phyloP scores from a whole-genome alignment of 352 stramenopile genomes.

The Paralagenidium karlingii region DNA sequence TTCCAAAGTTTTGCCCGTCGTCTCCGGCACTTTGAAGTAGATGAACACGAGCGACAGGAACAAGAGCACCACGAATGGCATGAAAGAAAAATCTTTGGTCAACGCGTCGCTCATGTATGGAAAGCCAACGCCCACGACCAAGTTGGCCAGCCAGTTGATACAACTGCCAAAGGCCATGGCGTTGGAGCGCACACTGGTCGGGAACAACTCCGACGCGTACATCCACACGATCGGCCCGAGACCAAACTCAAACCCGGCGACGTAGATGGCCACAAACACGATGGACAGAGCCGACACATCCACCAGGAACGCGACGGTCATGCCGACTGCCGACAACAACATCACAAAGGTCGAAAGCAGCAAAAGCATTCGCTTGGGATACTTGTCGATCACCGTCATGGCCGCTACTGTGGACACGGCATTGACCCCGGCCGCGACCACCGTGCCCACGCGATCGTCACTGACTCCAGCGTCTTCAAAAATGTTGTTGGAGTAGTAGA shows the following conservation, averaged over 20 bases:
- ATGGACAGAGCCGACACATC: constrained; percentile 11
- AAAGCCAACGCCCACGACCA: constrained; percentile 26
- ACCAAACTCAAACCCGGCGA: constrained; percentile 17
- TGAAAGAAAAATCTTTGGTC: constrained; percentile 17
- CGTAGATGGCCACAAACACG: constrained; percentile 13
- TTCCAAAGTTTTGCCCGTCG: constrained; percentile 36
- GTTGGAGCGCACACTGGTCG: constrained; percentile 30
- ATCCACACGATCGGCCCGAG: constrained; percentile 53
- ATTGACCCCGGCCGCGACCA: constrained; percentile 10
- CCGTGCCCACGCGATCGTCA: constrained; percentile 4
- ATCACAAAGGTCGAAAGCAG: constrained; percentile 8
- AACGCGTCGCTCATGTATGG: constrained; percentile 19
- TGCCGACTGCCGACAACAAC: constrained; percentile 10
- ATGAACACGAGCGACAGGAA: constrained; percentile 26
- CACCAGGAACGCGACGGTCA: constrained; percentile 11
- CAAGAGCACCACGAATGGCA: constrained; percentile 30
- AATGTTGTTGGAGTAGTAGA: constrained; percentile 15
- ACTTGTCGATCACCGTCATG: constrained; percentile 1
- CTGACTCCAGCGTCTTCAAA: constrained; percentile 11
- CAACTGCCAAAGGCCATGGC: constrained; percentile 23
- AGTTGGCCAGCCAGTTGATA: constrained; percentile 26
- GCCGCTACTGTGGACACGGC: constrained; percentile 4
- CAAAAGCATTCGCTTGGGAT: constrained; percentile 11
- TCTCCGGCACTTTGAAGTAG: constrained; percentile 34
- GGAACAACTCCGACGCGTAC: constrained; percentile 39